These are phyloP conservation scores for Yarrowia osloensis DNA, from an alignment of 805 yeast species.

Conservation along the genomic window DNA sequence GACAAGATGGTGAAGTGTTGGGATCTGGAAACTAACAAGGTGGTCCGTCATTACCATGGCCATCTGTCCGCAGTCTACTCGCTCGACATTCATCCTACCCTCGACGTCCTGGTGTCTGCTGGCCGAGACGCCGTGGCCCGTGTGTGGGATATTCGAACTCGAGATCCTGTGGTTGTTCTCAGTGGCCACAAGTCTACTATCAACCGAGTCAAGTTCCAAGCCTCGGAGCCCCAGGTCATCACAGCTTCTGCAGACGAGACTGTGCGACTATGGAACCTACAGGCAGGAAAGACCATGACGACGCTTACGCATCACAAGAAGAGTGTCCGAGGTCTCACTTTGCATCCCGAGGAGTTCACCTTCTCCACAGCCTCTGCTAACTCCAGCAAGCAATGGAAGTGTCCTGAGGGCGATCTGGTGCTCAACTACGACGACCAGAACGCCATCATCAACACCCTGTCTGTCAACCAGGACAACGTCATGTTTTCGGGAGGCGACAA, in stretches of 20 bases:
- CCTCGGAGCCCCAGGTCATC: conserved; percentile 81
- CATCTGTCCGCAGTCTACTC: conserved; percentile 89
- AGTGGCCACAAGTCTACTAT: conserved; percentile 81
- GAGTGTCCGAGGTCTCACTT: conserved; percentile 69
- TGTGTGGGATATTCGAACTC: conserved; percentile 91
- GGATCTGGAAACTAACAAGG: conserved; percentile 87
- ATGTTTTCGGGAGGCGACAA: conserved; percentile 82
- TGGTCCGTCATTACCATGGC: conserved; percentile 88
- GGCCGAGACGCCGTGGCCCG: conserved; percentile 85
- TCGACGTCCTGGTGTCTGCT: conserved; percentile 81
- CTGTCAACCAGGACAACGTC: conserved; percentile 63
- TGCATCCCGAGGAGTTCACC: conserved; percentile 70
- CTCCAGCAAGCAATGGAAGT: conserved; percentile 79
- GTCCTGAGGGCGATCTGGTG: conserved; percentile 74
- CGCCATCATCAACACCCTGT: conserved; percentile 66
- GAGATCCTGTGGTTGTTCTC: conserved; percentile 70
- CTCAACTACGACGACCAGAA: conserved; percentile 53
- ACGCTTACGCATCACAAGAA: conserved; percentile 84
- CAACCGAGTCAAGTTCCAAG: conserved; percentile 64
- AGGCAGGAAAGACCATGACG: conserved; percentile 70
- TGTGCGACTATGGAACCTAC: conserved; percentile 84
- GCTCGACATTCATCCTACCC: conserved; percentile 80
- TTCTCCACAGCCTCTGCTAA: conserved; percentile 80
- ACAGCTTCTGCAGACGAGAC: conserved; percentile 85
- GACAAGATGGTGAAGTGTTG: conserved; percentile 92